Conservation (phyloP, 352 stramenopile species). For the Pythium sp. region DNA sequence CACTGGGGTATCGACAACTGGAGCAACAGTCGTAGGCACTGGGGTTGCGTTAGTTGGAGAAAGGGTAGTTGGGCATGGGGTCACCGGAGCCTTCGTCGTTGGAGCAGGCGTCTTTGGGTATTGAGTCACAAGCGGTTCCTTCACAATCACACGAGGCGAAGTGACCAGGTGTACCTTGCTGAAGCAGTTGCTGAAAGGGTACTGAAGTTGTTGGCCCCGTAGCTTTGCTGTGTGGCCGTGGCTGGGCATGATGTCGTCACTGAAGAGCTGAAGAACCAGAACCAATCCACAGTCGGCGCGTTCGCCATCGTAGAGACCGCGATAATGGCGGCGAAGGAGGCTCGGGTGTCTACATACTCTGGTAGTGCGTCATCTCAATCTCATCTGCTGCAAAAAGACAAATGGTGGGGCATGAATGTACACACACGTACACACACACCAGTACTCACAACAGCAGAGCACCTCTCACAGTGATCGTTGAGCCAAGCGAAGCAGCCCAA, state of each 20-base stretch:
- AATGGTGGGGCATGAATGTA: too few relatives aligned
- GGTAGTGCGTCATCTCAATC: too few relatives aligned
- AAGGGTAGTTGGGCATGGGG: neutral
- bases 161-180: neutral
- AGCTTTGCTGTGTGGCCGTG: neutral
- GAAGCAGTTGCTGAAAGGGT: constrained; percentile 1
- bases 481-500: neutral
- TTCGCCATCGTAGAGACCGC: neutral
- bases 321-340: neutral
- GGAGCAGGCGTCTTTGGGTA: neutral
- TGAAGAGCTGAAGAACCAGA: neutral
- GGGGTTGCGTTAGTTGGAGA: neutral
- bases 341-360: too few relatives aligned
- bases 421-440: too few relatives aligned
- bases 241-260: neutral
- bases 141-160: too few relatives aligned
- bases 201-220: neutral
- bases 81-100: neutral
- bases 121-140: neutral
- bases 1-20: too few relatives aligned
- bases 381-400: too few relatives aligned
- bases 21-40: neutral
- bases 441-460: too few relatives aligned
- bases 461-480: neutral
- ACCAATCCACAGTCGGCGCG: neutral